Evolutionary conservation across 164 flowering plant genomes (phyloP).

Genomic region (Berberis thunbergii): DNA sequence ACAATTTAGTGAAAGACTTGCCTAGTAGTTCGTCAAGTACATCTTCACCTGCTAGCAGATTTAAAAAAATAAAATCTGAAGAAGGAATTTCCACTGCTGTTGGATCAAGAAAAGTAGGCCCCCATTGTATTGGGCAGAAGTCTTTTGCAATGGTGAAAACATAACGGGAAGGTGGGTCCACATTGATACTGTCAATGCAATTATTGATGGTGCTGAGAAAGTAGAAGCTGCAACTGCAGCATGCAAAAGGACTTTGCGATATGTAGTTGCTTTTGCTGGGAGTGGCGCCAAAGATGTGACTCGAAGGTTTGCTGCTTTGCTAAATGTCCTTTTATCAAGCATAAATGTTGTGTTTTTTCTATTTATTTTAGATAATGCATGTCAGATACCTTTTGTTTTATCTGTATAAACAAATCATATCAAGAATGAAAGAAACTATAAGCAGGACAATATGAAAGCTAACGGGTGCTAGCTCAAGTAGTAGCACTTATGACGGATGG

Average conservation of each 20-base stretch:
- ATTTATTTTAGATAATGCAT: not conserved
- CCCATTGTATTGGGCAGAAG: conserved; percentile 95
- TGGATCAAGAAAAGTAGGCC: conserved; percentile 74
- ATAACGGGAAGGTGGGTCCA: conserved; percentile 94
- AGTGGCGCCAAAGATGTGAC: conserved; percentile 94
- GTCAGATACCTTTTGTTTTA: not conserved
- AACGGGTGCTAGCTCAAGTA: too few relatives aligned
- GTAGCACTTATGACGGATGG: too few relatives aligned
- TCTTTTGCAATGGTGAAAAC: conserved; percentile 76
- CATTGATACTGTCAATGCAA: conserved; percentile 76
- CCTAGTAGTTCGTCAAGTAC: conserved; percentile 18
- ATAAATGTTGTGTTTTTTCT: not conserved
- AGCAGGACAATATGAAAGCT: too few relatives aligned
- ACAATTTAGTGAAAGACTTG: conserved; percentile 9
- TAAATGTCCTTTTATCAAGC: not conserved
- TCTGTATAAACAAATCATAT: too few relatives aligned
- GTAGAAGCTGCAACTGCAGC: conserved; percentile 85
- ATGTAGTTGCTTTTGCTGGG: conserved; percentile 96
- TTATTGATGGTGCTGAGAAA: conserved; percentile 70
- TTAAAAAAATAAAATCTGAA: conserved; percentile 36
- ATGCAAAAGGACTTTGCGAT: conserved; percentile 78
- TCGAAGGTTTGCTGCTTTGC: conserved; percentile 56
- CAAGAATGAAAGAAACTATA: too few relatives aligned
- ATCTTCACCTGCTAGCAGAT: conserved; percentile 24
- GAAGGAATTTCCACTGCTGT: conserved; percentile 64